These are phyloP conservation scores for Macrocybe gigantea DNA, from an alignment of 768 basidiomycete genomes.

Conservation along the genomic window DNA sequence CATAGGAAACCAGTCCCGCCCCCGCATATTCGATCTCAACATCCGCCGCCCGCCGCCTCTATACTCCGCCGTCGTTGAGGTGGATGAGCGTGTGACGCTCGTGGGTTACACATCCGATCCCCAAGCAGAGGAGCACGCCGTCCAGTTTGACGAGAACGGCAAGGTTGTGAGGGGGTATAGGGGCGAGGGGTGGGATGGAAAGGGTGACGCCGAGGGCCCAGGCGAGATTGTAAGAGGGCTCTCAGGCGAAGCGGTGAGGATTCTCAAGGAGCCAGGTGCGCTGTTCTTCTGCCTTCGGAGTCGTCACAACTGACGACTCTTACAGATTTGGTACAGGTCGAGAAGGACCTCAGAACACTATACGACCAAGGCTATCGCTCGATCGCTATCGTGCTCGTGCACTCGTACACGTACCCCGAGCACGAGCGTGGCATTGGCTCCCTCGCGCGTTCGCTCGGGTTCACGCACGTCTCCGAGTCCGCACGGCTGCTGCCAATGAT, in stretches of 20 bases:
- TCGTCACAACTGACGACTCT: slow-evolving; percentile 3
- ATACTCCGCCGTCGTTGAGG: slow-evolving; percentile 69
- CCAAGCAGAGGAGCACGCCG: slow-evolving; percentile 63
- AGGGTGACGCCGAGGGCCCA: slow-evolving; percentile 67
- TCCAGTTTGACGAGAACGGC: slow-evolving; percentile 73
- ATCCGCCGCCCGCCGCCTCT: slow-evolving; percentile 74
- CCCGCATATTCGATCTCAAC: slow-evolving; percentile 91
- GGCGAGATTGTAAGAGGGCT: slow-evolving; percentile 78
- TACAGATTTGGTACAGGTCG: slow-evolving; percentile 48
- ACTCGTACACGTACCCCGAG: slow-evolving; percentile 88
- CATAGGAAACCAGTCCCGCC: slow-evolving; percentile 93
- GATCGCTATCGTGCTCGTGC: slow-evolving; percentile 83
- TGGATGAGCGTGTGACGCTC: slow-evolving; percentile 90
- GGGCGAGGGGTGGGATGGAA: slow-evolving; percentile 73
- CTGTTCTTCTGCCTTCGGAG: not conserved
- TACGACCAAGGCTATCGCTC: slow-evolving; percentile 83
- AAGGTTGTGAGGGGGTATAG: slow-evolving; percentile 61
- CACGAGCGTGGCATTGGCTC: slow-evolving; percentile 74
- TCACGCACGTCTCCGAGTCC: slow-evolving; percentile 84
- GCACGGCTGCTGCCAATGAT: slow-evolving; percentile 90
- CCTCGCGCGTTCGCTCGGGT: slow-evolving; percentile 78
- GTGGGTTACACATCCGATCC: slow-evolving; percentile 94
- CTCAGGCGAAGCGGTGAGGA: slow-evolving; percentile 85
- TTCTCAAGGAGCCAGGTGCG: slow-evolving; percentile 68
- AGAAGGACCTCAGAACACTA: slow-evolving; percentile 58